Percentiles rank a stretch among this genome's conserved stretches.
phyloP scores from a whole-genome alignment of 345 rosid genomes.

The Theobroma cacao region DNA sequence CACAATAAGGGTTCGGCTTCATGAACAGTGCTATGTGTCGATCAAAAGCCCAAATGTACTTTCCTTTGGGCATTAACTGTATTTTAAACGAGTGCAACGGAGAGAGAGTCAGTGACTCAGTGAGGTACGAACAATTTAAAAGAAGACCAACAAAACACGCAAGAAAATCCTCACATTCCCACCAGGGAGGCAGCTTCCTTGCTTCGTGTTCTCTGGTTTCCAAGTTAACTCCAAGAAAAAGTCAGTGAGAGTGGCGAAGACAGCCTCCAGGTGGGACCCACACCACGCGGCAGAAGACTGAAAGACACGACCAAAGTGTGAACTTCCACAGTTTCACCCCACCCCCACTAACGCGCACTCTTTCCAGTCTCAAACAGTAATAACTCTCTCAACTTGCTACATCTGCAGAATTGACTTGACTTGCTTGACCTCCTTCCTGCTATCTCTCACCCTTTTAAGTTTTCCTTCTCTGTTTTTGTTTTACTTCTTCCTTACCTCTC shows the following conservation, averaged over 20 bases:
- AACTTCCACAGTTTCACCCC: not conserved
- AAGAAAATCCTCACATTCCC: not conserved
- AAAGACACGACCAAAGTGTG: not conserved
- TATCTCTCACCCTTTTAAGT: not conserved
- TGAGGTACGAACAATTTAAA: not conserved
- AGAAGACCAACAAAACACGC: not conserved
- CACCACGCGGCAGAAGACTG: not conserved
- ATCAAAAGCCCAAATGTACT: not conserved
- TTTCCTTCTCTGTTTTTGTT: not conserved
- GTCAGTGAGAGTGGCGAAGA: not conserved
- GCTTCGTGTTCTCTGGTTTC: not conserved
- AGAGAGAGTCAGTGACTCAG: too few species aligned
- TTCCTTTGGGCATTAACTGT: not conserved
- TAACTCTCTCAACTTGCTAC: not conserved
- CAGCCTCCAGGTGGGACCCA: not conserved
- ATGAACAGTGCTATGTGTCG: not conserved
- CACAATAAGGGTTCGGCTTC: not conserved
- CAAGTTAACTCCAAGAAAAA: not conserved
- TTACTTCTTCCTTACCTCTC: not conserved
- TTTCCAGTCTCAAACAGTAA: not conserved
- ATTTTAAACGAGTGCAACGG: not conserved
- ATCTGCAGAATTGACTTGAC: not conserved
- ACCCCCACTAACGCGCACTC: not conserved
- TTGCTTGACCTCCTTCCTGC: not conserved
- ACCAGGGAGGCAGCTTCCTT: not conserved